phyloP scores from a whole-genome alignment of 148 eudicot genomes.

The Pouteria glomerata region DNA sequence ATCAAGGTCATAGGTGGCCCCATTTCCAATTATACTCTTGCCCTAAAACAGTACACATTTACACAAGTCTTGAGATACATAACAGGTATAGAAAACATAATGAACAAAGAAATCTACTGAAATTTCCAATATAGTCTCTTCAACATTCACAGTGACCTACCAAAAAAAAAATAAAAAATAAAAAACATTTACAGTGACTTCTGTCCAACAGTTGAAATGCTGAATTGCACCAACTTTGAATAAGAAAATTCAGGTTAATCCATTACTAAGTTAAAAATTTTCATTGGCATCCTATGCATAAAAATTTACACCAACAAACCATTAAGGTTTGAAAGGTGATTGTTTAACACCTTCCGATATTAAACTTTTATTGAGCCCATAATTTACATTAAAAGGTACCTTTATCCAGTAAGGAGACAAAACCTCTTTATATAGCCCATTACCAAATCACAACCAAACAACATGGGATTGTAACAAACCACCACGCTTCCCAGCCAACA shows the following conservation, averaged over 20 bases:
- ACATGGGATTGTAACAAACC: too few species aligned
- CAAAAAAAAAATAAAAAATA: too few species aligned
- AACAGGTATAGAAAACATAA: neutral
- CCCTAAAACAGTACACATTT: neutral
- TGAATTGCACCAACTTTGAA: neutral
- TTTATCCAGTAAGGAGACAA: too few species aligned
- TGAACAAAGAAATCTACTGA: neutral
- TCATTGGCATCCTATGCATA: neutral
- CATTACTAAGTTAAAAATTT: neutral
- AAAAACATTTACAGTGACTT: too few species aligned
- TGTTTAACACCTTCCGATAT: neutral
- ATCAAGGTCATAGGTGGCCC: neutral
- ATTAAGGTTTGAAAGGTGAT: neutral
- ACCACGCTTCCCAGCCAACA: too few species aligned
- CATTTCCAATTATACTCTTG: neutral
- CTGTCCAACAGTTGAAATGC: too few species aligned
- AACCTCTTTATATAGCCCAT: too few species aligned
- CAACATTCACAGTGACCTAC: neutral
- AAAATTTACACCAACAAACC: neutral
- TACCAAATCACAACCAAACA: too few species aligned
- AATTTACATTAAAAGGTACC: too few species aligned
- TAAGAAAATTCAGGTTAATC: neutral
- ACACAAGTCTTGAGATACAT: neutral
- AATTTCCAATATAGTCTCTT: neutral
- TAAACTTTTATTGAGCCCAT: too few species aligned